Evolutionary conservation across 352 stramenopile genomes (phyloP), one percentile per base, ranked within the genome.

Genomic region (Phytophthora multivora): DNA sequence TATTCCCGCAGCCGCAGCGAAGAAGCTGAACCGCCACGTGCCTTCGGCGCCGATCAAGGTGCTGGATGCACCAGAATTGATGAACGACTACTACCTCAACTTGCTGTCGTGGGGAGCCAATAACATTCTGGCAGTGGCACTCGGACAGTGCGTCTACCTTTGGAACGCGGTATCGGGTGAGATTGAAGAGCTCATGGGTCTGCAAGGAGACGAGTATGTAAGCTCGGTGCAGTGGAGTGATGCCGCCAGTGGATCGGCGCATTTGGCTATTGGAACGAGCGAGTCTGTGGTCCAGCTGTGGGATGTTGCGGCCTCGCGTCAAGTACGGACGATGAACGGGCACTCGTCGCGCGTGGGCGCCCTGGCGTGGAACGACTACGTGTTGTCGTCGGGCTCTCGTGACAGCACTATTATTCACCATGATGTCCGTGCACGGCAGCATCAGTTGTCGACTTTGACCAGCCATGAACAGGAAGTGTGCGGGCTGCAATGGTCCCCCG

Each of bases 31-130:
- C 43, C 89, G 98, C 23, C 93, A 98, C 48, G 98, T 99, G 54
- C 96, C 98, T 9, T 98, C 96, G 12, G 95, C 96, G 11, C 97
- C 97, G 11, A 93, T 93, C 58, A 96, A 98, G 42, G 57, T 99
- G 46, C 75, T 99, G 36, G 97, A 99, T 77, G 97, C 97, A 25
- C 98, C 98, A 0, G 97, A 99, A 69, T 76, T 99, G 23, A 89
- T 98, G 63, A 98, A 99, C 75, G 97, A 99, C 73, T 99, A 99
- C 83, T 99, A 99, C 73, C 80, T 99, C 21, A 99, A 99, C 70
- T 84, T 99, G 41, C 73, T 99, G 8, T 98, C 95, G 38, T 99
- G 98, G 98, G 95, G 96, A 50, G 72, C 86, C 41, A 98, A 93
- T 71, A 99, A 99, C 73, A 72, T 98, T 42, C 75, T 99, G 21